These are phyloP conservation scores for Pseudozyma sp. DNA, from an alignment of 1,284 basidiomycete species.

Conservation along the genomic window DNA sequence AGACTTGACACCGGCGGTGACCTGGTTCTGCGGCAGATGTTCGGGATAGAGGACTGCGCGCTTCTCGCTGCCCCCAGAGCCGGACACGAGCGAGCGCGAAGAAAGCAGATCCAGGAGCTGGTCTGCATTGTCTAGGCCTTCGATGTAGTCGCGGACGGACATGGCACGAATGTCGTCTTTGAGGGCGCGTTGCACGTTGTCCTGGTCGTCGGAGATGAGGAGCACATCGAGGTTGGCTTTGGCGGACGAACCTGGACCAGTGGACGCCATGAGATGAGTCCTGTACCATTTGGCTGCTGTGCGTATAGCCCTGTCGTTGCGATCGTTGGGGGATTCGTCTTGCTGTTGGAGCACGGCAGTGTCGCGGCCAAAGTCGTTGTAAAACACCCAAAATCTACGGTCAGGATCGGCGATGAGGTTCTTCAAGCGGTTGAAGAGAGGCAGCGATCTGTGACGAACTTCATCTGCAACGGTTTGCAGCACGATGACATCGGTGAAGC, in stretches of 20 bases:
- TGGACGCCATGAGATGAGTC: constrained; percentile 52
- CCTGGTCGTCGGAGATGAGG: constrained; percentile 81
- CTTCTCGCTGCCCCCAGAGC: constrained; percentile 42
- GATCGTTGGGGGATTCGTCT: constrained; percentile 65
- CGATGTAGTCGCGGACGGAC: constrained; percentile 65
- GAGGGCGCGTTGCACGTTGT: constrained; percentile 77
- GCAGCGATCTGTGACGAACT: constrained; percentile 91
- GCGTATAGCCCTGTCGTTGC: constrained; percentile 66
- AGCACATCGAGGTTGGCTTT: constrained; percentile 56
- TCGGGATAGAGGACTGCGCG: constrained; percentile 70
- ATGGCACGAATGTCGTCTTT: constrained; percentile 56
- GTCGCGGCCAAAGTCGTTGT: constrained; percentile 60
- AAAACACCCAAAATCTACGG: constrained; percentile 63
- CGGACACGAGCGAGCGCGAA: constrained; percentile 46
- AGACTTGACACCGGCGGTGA: constrained; percentile 86
- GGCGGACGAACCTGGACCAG: constrained; percentile 34
- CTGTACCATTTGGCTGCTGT: constrained; percentile 62
- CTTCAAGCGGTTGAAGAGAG: constrained; percentile 79
- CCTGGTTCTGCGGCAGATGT: constrained; percentile 81
- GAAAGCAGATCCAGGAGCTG: constrained; percentile 64
- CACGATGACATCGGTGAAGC: constrained; percentile 74
- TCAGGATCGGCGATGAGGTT: constrained; percentile 65
- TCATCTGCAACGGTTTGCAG: constrained; percentile 96
- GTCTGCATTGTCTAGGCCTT: constrained; percentile 55
- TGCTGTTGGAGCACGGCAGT: constrained; percentile 53